These are phyloP conservation scores for Alternaria ethzedia DNA, from an alignment of 2,329 filamentous ascomycete species.

Conservation along the genomic window DNA sequence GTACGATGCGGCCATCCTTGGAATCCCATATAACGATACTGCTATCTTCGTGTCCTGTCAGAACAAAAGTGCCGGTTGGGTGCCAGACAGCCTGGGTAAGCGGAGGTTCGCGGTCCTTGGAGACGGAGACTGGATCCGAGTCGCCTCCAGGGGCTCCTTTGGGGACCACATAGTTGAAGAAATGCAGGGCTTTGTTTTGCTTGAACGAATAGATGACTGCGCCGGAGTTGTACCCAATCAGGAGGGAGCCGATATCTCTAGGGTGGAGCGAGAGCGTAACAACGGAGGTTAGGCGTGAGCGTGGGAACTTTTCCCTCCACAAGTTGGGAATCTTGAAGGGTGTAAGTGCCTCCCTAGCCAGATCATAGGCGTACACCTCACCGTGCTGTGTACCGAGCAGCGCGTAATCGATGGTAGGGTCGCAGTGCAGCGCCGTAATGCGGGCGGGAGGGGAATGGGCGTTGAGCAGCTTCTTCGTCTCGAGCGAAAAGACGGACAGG, in stretches of 20 bases:
- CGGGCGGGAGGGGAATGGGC: slow-evolving; percentile 78
- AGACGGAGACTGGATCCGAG: slow-evolving; percentile 67
- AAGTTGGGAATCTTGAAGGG: slow-evolving; percentile 86
- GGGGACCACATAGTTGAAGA: slow-evolving; percentile 83
- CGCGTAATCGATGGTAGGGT: slow-evolving; percentile 92
- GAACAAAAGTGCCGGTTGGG: slow-evolving; percentile 86
- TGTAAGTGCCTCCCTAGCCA: slow-evolving; percentile 79
- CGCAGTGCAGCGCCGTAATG: slow-evolving; percentile 76
- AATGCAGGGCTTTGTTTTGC: slow-evolving; percentile 78
- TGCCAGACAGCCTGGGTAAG: slow-evolving; percentile 91
- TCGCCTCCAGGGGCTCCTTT: slow-evolving; percentile 82
- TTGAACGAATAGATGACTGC: slow-evolving; percentile 95
- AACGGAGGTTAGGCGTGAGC: slow-evolving; percentile 68
- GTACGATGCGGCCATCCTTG: slow-evolving; percentile 82
- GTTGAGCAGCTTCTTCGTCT: slow-evolving; percentile 69
- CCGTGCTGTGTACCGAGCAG: slow-evolving; percentile 83
- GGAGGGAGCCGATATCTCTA: slow-evolving; percentile 85
- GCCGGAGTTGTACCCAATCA: slow-evolving; percentile 90
- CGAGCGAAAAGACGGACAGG: slow-evolving; percentile 80
- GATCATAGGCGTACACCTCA: slow-evolving; percentile 89
- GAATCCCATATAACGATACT: slow-evolving; percentile 94
- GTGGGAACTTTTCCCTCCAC: slow-evolving; percentile 77
- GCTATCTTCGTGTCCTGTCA: slow-evolving; percentile 88
- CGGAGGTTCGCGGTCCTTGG: slow-evolving; percentile 71
- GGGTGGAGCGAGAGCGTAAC: slow-evolving; percentile 86